A percentile compares a stretch with the other conserved stretches of the same genome.
These are phyloP conservation scores for Schizothecium vesticola DNA, from an alignment of 495 filamentous ascomycete genomes.

Conservation along the genomic window DNA sequence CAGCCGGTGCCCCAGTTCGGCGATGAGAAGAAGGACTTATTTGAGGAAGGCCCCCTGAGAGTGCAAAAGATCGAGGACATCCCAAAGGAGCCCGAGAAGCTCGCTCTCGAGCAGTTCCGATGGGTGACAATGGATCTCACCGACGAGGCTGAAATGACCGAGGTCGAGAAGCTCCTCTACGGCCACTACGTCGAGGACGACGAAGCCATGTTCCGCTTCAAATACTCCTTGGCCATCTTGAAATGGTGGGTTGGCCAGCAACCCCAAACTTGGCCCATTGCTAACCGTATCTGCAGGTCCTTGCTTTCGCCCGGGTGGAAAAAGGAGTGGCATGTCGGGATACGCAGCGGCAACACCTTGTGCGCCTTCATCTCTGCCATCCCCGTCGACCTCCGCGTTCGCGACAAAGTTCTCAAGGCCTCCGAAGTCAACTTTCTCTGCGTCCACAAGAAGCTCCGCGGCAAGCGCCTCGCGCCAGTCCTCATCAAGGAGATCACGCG, in stretches of 20 bases:
- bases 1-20: constrained; percentile 89
- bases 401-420: constrained; percentile 64
- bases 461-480: constrained; percentile 84
- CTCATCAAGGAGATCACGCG: constrained; percentile 97
- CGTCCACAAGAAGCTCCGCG: constrained; percentile 93
- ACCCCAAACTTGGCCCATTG: no score
- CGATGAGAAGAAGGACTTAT: constrained; percentile 35
- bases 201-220: constrained; percentile 94
- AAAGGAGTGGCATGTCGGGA: constrained; percentile 92
- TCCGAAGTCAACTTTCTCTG: constrained; percentile 98
- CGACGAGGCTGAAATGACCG: constrained; percentile 53
- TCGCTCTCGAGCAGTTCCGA: constrained; percentile 72
- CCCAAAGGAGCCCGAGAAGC: constrained; percentile 57
- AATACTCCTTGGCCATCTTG: constrained; percentile 82
- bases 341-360: constrained; percentile 73
- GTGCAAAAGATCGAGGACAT: constrained; percentile 69
- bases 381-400: constrained; percentile 74
- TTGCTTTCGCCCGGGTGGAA: constrained; percentile 93
- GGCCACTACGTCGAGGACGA: constrained; percentile 96
- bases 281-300: constrained; percentile 54
- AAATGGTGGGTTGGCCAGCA: constrained; percentile 59
- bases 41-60: constrained; percentile 52
- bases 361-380: constrained; percentile 94
- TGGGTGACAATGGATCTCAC: constrained; percentile 90
- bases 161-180: constrained; percentile 82